Evolutionary conservation across 176 grass and related monocot genomes (phyloP).

Genomic region (Phoenix dactylifera): DNA sequence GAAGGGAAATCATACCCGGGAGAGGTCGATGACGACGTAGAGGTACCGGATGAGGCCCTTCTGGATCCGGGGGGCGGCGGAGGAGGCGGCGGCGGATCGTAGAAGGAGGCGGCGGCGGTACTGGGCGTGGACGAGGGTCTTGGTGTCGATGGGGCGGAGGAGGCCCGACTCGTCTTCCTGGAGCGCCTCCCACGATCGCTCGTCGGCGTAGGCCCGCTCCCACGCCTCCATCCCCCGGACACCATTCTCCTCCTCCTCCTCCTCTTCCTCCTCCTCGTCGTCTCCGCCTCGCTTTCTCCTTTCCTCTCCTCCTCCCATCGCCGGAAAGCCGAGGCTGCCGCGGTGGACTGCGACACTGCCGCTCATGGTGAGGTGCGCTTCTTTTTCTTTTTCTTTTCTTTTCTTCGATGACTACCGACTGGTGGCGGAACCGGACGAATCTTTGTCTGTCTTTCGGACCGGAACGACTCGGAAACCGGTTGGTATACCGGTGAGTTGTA

Average conservation of each 20-base stretch:
- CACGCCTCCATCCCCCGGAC: constrained; percentile 62
- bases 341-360: constrained; percentile 4
- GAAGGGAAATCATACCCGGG: constrained; percentile 39
- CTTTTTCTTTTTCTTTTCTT: no score
- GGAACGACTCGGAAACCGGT: no score
- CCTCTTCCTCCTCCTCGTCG: constrained; percentile 49
- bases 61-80: constrained; percentile 50
- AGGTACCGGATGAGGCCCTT: constrained; percentile 97
- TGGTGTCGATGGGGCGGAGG: constrained; percentile 75
- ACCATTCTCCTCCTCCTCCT: constrained; percentile 50
- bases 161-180: constrained; percentile 96
- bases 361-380: not conserved
- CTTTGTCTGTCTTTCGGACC: no score
- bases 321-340: constrained; percentile 1
- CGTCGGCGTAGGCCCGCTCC: constrained; percentile 97
- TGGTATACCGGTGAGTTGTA: no score
- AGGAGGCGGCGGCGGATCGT: constrained; percentile 28
- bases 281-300: constrained; percentile 10
- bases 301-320: constrained; percentile 18
- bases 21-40: constrained; percentile 84
- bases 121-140: constrained; percentile 79
- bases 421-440: no score
- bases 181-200: constrained; percentile 91
- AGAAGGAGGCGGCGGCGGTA: constrained; percentile 86
- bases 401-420: no score